phyloP scores from a whole-genome alignment of 2,329 filamentous ascomycete species.

The Podosphaera xanthii region DNA sequence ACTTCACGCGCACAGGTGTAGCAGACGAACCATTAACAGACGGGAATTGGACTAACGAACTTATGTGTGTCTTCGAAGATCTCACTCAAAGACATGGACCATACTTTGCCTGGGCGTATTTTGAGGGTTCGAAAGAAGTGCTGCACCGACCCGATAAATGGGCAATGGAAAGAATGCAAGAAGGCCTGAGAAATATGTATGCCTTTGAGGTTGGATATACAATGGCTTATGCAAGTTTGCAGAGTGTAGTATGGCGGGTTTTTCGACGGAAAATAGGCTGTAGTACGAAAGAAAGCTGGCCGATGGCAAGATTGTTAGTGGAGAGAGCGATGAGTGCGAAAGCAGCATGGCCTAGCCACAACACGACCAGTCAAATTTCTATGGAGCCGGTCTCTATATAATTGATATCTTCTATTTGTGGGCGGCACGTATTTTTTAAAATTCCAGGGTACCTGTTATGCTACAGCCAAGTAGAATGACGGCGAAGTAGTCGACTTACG shows the following conservation, averaged over 20 bases:
- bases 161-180: slow-evolving; percentile 6
- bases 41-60: slow-evolving; percentile 8
- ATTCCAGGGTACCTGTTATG: too few relatives aligned
- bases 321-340: slow-evolving; percentile 7
- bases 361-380: too few relatives aligned
- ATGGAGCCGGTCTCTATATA: too few relatives aligned
- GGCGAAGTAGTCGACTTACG: too few relatives aligned
- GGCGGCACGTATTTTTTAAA: too few relatives aligned
- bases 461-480: too few relatives aligned
- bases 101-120: slow-evolving; percentile 9
- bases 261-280: slow-evolving; percentile 9
- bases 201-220: slow-evolving; percentile 11
- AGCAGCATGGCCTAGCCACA: too few relatives aligned
- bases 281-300: slow-evolving; percentile 7
- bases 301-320: slow-evolving; percentile 6
- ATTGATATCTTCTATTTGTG: too few relatives aligned
- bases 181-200: slow-evolving; percentile 11
- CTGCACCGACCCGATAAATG: slow-evolving; percentile 5
- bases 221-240: slow-evolving; percentile 12
- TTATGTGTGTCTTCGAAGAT: slow-evolving; percentile 13
- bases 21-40: slow-evolving; percentile 2
- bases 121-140: slow-evolving; percentile 4
- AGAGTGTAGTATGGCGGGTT: slow-evolving; percentile 12
- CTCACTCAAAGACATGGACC: slow-evolving; percentile 10
- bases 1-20: background rate